A percentile compares a stretch with the other conserved stretches of the same genome.
These are phyloP conservation scores for Mycena galericulata DNA, from an alignment of 768 basidiomycete genomes.

Conservation along the genomic window DNA sequence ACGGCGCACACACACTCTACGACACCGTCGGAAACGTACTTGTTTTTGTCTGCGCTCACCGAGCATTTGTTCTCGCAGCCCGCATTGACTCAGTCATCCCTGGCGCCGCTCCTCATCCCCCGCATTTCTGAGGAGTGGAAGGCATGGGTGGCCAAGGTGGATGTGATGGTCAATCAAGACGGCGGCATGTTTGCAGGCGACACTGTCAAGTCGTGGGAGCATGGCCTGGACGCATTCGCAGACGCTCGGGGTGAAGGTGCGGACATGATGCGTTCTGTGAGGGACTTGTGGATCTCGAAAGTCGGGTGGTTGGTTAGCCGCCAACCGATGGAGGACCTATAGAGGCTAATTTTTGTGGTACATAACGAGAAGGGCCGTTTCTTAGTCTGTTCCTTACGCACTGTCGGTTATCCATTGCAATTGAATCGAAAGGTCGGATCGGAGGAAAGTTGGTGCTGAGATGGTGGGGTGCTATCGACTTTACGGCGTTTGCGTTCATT, in stretches of 20 bases:
- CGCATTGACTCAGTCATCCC: conserved; percentile 68
- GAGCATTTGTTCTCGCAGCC: conserved; percentile 78
- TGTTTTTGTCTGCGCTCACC: conserved; percentile 76
- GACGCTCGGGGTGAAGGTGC: conserved; percentile 58
- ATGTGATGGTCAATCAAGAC: conserved; percentile 74
- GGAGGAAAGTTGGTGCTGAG: not conserved
- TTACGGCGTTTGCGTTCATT: not conserved
- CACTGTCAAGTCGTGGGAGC: conserved; percentile 76
- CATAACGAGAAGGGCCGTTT: not conserved
- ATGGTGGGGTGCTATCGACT: not conserved
- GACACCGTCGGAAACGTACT: conserved; percentile 76
- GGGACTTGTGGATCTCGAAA: conserved; percentile 77
- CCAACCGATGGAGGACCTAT: conserved; percentile 37
- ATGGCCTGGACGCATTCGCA: conserved; percentile 74
- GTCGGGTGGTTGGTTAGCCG: conserved; percentile 85
- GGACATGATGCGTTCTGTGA: conserved; percentile 51
- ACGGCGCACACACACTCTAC: conserved; percentile 55
- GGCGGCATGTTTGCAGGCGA: conserved; percentile 87
- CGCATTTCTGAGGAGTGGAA: conserved; percentile 82
- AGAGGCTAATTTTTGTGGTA: not conserved
- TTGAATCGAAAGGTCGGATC: not conserved
- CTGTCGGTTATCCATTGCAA: conserved; percentile 11
- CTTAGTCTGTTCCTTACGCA: conserved; percentile 4
- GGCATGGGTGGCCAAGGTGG: conserved; percentile 79
- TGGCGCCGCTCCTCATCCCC: conserved; percentile 69